phyloP scores from a whole-genome alignment of 2,329 filamentous ascomycete genomes.

The Sporothrix brasiliensis region DNA sequence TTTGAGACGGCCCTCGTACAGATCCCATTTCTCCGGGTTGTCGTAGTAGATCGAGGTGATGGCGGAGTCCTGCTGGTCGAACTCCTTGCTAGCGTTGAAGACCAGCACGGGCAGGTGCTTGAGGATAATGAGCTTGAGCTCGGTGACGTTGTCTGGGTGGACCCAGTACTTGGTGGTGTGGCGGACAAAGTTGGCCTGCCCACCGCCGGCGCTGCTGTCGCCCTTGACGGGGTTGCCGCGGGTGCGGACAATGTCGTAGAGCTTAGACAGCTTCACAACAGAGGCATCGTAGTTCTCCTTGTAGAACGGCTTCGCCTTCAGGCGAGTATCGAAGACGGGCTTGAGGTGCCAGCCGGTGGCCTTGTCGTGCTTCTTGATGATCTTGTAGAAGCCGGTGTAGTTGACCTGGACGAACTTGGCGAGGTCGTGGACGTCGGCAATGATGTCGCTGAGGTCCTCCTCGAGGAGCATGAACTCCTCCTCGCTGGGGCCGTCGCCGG shows the following conservation, averaged over 20 bases:
- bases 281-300: conserved; percentile 98
- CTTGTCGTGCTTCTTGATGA: conserved; percentile 99
- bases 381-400: conserved; percentile 99
- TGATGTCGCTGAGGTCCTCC: conserved; percentile 94
- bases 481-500: conserved; percentile 68
- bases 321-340: conserved; percentile 90
- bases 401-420: conserved; percentile 98
- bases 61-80: conserved; percentile 84
- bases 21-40: conserved; percentile 88
- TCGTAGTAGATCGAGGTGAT: conserved; percentile 99
- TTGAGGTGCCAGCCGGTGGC: conserved; percentile 89
- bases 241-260: conserved; percentile 93
- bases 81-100: conserved; percentile 97
- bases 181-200: conserved; percentile 92
- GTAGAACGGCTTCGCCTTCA: conserved; percentile 97
- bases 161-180: conserved; percentile 99
- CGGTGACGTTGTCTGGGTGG: conserved; percentile 96
- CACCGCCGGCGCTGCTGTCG: conserved; percentile 86
- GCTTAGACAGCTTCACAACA: conserved; percentile 88
- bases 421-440: conserved; percentile 95
- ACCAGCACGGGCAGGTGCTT: conserved; percentile 97
- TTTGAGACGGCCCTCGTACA: conserved; percentile 92
- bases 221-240: conserved; percentile 90
- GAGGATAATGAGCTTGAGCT: conserved; percentile 94
- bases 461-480: conserved; percentile 94